Evolutionary conservation across 331 rosid species (phyloP).

Genomic region (Saraca asoca): DNA sequence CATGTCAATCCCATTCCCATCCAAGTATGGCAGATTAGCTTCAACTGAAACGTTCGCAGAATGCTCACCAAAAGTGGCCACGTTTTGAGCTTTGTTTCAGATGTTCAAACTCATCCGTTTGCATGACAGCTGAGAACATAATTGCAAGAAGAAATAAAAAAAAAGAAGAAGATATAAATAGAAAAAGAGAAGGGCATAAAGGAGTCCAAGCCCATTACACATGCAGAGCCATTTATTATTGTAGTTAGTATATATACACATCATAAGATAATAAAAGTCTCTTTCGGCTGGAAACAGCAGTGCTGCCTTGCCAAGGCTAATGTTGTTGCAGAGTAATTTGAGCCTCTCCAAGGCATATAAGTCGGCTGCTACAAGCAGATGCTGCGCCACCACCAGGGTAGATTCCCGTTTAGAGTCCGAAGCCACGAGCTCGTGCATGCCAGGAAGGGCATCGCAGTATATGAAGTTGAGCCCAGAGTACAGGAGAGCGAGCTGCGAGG

Average conservation of each 20-base stretch:
- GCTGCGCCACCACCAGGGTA: constrained; percentile 62
- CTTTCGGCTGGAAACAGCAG: constrained; percentile 52
- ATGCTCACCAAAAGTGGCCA: constrained; percentile 55
- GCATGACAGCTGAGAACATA: constrained; percentile 58
- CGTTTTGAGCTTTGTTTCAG: constrained; percentile 53
- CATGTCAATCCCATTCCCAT: constrained; percentile 43
- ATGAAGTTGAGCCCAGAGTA: constrained; percentile 61
- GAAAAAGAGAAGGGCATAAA: too few species aligned
- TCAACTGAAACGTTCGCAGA: constrained; percentile 36
- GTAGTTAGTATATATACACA: background rate
- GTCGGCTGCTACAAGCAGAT: constrained; percentile 65
- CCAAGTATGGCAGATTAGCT: constrained; percentile 43
- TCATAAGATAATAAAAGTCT: background rate
- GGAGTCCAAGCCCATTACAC: too few species aligned
- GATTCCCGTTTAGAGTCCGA: constrained; percentile 50
- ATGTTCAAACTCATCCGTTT: constrained; percentile 58
- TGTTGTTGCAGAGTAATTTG: constrained; percentile 58
- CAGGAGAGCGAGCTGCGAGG: constrained; percentile 64
- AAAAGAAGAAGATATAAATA: background rate
- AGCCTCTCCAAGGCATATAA: constrained; percentile 63
- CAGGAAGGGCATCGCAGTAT: constrained; percentile 59
- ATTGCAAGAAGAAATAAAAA: background rate
- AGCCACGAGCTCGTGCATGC: constrained; percentile 49
- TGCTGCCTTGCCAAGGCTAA: constrained; percentile 73
- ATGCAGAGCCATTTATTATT: too few species aligned